These are phyloP conservation scores for Paratinospora sagittata DNA, from an alignment of 164 flowering plant species.

Conservation along the genomic window DNA sequence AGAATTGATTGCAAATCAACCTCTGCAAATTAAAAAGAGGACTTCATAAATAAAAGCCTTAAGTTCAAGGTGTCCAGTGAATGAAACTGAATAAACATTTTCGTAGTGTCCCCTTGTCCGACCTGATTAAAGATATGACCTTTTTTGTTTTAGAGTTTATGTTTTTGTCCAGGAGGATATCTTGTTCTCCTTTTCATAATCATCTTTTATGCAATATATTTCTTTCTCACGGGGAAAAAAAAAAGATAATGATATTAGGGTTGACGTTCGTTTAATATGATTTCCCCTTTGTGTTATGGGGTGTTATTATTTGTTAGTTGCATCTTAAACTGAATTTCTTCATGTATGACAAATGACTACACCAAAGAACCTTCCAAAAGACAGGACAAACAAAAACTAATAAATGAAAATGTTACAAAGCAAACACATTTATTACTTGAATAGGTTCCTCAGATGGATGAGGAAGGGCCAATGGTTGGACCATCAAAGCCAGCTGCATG, in stretches of 20 bases:
- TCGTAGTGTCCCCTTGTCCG: no score
- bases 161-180: no score
- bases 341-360: not conserved
- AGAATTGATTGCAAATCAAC: not conserved
- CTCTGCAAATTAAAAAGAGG: not conserved
- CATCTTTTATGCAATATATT: no score
- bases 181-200: no score
- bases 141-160: no score
- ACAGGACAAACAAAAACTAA: not conserved
- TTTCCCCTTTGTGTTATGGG: not conserved
- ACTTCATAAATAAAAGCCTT: not conserved
- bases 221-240: no score
- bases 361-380: not conserved
- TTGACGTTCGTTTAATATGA: not conserved
- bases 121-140: no score
- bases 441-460: conserved; percentile 97
- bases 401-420: not conserved
- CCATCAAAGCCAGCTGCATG: conserved; percentile 89
- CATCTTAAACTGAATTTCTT: not conserved
- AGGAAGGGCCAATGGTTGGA: conserved; percentile 94
- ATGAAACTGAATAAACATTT: no score
- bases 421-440: conserved; percentile 48
- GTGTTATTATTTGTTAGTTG: not conserved
- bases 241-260: not conserved
- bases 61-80: not conserved